phyloP scores from a whole-genome alignment of 1,284 basidiomycete species.

The Leccinum colubrinum region DNA sequence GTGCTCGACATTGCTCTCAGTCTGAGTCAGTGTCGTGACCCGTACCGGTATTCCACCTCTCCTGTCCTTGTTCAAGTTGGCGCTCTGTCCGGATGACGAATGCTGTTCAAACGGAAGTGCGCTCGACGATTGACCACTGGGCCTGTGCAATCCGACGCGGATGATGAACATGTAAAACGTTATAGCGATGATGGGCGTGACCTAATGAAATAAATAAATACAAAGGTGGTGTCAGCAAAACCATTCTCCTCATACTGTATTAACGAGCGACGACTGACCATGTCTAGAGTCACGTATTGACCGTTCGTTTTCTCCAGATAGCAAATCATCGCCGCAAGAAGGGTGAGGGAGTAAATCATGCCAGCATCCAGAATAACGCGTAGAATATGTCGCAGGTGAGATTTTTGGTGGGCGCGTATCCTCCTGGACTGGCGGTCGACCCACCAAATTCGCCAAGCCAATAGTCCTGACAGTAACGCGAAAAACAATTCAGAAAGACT shows the following conservation, averaged over 20 bases:
- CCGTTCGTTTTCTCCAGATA: neutral
- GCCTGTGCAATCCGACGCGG: neutral
- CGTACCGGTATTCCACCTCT: neutral
- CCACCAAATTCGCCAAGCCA: conserved; percentile 2
- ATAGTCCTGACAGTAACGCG: neutral
- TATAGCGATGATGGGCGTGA: neutral
- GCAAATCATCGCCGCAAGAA: neutral
- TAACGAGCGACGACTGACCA: neutral
- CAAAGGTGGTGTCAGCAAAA: neutral
- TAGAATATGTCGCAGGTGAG: neutral
- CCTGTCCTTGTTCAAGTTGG: neutral
- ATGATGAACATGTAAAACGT: neutral
- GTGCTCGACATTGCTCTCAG: neutral
- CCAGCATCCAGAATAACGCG: conserved; percentile 1
- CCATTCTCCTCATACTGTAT: neutral
- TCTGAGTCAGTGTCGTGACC: neutral
- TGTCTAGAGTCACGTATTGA: conserved; percentile 1
- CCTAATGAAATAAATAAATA: neutral
- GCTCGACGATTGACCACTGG: neutral
- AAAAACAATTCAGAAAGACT: neutral
- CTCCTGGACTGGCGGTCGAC: neutral
- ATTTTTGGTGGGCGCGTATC: neutral
- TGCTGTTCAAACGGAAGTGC: neutral
- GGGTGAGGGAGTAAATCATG: neutral
- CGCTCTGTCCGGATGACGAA: neutral